Conservation (phyloP, 495 filamentous ascomycete genomes). For the Hypoxylon intermedium region DNA sequence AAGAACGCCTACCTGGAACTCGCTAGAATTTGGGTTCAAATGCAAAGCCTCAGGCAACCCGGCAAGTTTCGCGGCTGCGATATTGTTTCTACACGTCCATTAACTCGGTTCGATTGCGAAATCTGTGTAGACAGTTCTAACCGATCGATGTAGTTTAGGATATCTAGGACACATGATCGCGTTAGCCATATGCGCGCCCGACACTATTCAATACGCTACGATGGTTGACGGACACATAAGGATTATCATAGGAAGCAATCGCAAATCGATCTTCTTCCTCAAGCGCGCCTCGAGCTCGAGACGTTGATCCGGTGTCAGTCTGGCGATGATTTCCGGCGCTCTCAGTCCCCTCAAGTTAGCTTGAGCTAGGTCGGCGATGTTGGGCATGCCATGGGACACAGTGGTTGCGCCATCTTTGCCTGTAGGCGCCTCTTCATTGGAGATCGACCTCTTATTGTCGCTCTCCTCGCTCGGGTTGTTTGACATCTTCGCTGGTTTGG, state of each 20-base stretch:
- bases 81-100: slow-evolving; percentile 54
- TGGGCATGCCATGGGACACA: slow-evolving; percentile 11
- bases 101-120: background rate
- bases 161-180: slow-evolving; percentile 59
- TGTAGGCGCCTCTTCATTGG: slow-evolving; percentile 17
- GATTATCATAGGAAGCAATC: slow-evolving; percentile 68
- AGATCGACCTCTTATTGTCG: slow-evolving; percentile 17
- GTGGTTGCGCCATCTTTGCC: slow-evolving; percentile 18
- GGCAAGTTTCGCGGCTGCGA: slow-evolving; percentile 59
- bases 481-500: slow-evolving; percentile 15
- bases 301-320: slow-evolving; percentile 59
- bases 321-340: slow-evolving; percentile 60
- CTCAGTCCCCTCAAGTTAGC: slow-evolving; percentile 41
- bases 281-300: slow-evolving; percentile 55
- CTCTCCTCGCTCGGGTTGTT: slow-evolving; percentile 25
- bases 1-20: slow-evolving; percentile 55
- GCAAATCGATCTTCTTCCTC: slow-evolving; percentile 67
- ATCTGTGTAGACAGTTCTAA: slow-evolving; percentile 49
- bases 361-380: slow-evolving; percentile 33
- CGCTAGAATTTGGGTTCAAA: slow-evolving; percentile 44
- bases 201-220: background rate
- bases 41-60: slow-evolving; percentile 56
- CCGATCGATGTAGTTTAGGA: slow-evolving; percentile 82
- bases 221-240: slow-evolving; percentile 56
- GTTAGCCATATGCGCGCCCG: slow-evolving; percentile 21